Conservation (phyloP, 495 filamentous ascomycete genomes). For the Aspergillus homomorphus region DNA sequence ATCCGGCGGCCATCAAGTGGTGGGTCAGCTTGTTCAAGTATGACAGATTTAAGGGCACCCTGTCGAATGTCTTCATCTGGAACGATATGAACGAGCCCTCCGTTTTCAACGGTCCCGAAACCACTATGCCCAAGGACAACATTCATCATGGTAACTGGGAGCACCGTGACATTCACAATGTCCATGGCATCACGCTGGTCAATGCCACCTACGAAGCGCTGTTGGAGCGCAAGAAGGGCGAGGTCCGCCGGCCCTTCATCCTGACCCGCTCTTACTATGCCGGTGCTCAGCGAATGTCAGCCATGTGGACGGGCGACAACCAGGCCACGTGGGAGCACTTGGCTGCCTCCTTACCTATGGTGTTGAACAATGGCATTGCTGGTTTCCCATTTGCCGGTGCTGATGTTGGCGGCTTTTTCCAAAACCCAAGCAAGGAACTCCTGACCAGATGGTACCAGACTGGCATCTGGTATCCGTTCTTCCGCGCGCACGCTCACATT, state of each 20-base stretch:
- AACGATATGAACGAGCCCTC: conserved; percentile 99
- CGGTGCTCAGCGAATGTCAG: conserved; percentile 82
- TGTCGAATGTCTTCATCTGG: conserved; percentile 88
- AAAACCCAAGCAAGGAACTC: conserved; percentile 88
- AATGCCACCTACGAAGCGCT: conserved; percentile 89
- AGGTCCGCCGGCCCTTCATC: conserved; percentile 79
- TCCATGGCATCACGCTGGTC: conserved; percentile 89
- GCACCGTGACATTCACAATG: conserved; percentile 92
- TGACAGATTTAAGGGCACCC: conserved; percentile 76
- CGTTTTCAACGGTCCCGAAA: conserved; percentile 96
- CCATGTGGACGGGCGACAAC: conserved; percentile 99
- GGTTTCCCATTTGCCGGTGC: conserved; percentile 94
- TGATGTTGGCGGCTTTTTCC: conserved; percentile 97
- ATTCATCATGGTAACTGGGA: conserved; percentile 90
- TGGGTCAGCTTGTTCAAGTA: conserved; percentile 87
- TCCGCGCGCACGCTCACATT: conserved; percentile 97
- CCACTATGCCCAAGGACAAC: conserved; percentile 95
- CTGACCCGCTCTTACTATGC: conserved; percentile 89
- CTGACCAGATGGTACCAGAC: conserved; percentile 94
- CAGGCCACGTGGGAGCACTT: conserved; percentile 92
- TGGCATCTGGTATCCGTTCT: conserved; percentile 97
- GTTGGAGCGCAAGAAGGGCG: conserved; percentile 74
- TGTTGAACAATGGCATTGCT: conserved; percentile 84
- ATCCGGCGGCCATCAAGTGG: conserved; percentile 80
- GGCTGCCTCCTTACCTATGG: conserved; percentile 81